phyloP scores from a whole-genome alignment of 1,284 basidiomycete genomes.

The Puccinia brachypodii region DNA sequence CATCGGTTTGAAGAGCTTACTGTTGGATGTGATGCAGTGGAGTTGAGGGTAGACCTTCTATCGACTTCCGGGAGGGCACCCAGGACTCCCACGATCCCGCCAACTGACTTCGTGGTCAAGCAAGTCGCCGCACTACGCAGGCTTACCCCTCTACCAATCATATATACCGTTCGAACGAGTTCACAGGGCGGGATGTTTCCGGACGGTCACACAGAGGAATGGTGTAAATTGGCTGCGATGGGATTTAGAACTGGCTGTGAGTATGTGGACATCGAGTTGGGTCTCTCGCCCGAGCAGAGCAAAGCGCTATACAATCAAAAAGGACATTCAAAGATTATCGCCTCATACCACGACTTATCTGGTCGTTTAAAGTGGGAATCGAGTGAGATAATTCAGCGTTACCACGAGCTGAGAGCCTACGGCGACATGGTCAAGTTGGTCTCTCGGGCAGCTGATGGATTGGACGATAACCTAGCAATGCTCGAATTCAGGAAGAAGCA shows the following conservation, averaged over 20 bases:
- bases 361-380: conserved; percentile 81
- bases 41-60: conserved; percentile 88
- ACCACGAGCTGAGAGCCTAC: conserved; percentile 53
- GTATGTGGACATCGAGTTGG: conserved; percentile 88
- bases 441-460: conserved; percentile 68
- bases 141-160: conserved; percentile 76
- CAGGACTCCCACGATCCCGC: conserved; percentile 65
- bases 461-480: conserved; percentile 79
- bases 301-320: conserved; percentile 67
- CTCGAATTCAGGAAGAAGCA: conserved; percentile 66
- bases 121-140: conserved; percentile 81
- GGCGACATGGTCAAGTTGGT: conserved; percentile 94
- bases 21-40: conserved; percentile 85
- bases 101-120: conserved; percentile 71
- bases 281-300: conserved; percentile 68
- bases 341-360: conserved; percentile 91
- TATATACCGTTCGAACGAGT: conserved; percentile 85
- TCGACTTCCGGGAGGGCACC: conserved; percentile 61
- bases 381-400: conserved; percentile 64
- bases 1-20: conserved; percentile 70
- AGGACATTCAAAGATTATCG: conserved; percentile 76
- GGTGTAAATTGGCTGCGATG: conserved; percentile 73
- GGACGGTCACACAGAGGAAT: conserved; percentile 66
- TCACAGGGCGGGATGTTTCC: conserved; percentile 92
- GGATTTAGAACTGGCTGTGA: conserved; percentile 83